Conservation (phyloP, 768 basidiomycete species). For the Collybia sp. region DNA sequence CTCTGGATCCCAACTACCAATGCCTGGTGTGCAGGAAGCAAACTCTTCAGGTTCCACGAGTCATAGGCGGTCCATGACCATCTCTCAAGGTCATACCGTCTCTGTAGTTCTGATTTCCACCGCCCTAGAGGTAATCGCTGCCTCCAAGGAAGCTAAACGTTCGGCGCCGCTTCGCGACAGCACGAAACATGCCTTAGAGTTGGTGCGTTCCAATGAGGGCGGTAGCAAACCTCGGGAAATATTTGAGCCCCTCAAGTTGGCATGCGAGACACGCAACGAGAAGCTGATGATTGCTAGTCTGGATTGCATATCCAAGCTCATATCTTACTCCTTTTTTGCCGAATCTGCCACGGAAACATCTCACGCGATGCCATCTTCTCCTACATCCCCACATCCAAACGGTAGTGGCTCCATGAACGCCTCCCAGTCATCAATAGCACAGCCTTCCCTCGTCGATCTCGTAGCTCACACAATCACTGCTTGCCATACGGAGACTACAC, state of each 20-base stretch:
- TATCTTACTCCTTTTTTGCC: conserved; percentile 95
- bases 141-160: conserved; percentile 86
- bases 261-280: conserved; percentile 92
- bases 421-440: conserved; percentile 46
- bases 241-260: conserved; percentile 92
- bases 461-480: conserved; percentile 94
- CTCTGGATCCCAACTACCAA: no score
- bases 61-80: conserved; percentile 56
- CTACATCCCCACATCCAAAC: conserved; percentile 60
- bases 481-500: conserved; percentile 83
- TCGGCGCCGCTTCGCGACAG: conserved; percentile 80
- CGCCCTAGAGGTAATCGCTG: conserved; percentile 80
- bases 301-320: conserved; percentile 96
- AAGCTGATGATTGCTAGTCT: conserved; percentile 95
- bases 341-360: conserved; percentile 45
- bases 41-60: conserved; percentile 4
- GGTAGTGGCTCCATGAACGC: conserved; percentile 34
- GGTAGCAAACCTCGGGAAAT: conserved; percentile 80
- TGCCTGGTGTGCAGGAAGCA: neutral
- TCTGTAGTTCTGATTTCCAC: conserved; percentile 79
- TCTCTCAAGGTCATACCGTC: conserved; percentile 67
- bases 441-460: conserved; percentile 82
- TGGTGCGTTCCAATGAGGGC: conserved; percentile 72
- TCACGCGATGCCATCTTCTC: conserved; percentile 61
- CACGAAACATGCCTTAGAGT: conserved; percentile 75